Evolutionary conservation across 75 land plant species (phyloP).

Genomic region (Cryptomeria japonica): DNA sequence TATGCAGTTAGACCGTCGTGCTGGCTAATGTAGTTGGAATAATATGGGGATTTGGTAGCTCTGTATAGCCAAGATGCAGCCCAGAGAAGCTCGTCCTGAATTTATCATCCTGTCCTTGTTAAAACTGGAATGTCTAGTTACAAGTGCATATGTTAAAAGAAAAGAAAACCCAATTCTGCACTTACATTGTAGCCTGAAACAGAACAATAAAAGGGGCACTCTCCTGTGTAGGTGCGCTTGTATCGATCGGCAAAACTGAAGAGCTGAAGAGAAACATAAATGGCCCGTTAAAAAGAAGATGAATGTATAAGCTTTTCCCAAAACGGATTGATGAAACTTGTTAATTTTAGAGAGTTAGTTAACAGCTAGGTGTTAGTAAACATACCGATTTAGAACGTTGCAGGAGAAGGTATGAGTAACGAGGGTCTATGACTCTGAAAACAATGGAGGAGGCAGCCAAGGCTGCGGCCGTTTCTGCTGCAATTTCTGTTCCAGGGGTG

Average conservation of each 20-base stretch:
- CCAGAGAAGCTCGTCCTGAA: constrained; percentile 87
- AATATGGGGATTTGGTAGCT: too few relatives aligned
- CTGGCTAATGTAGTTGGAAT: constrained; percentile 46
- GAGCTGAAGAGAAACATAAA: constrained; percentile 33
- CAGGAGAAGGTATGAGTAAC: constrained; percentile 64
- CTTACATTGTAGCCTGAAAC: constrained; percentile 79
- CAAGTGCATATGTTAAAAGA: background rate
- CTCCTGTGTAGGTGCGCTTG: constrained; percentile 70
- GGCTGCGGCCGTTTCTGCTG: constrained; percentile 85
- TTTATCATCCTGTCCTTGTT: background rate
- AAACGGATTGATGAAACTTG: too few relatives aligned
- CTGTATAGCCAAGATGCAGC: constrained; percentile 45
- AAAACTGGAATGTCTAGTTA: background rate
- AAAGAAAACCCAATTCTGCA: background rate
- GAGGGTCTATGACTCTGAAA: constrained; percentile 39
- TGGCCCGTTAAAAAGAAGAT: too few relatives aligned
- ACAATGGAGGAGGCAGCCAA: constrained; percentile 85
- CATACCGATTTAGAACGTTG: constrained; percentile 63
- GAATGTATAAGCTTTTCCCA: too few relatives aligned
- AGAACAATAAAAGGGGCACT: constrained; percentile 94
- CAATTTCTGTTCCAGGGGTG: constrained; percentile 23
- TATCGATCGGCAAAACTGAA: constrained; percentile 60
- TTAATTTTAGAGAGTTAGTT: background rate
- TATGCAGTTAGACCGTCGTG: constrained; percentile 32
- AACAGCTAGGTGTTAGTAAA: too few relatives aligned